Percentiles rank a stretch among this genome's conserved stretches.
Conservation (phyloP, 345 rosid genomes). For the Raphanus raphanistrum region DNA sequence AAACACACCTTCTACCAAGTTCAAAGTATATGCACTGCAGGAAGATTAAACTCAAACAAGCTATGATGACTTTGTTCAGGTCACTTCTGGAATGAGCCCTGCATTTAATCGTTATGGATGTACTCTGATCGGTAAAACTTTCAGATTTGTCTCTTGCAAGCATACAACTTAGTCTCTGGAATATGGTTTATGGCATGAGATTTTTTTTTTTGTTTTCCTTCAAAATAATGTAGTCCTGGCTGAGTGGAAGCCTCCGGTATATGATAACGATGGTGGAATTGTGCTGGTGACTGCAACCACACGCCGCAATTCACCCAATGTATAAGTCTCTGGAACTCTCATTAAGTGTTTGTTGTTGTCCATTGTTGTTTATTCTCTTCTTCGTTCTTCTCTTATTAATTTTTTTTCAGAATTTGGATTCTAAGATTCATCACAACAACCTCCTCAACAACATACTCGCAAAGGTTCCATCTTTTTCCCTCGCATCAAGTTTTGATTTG, state of each 20-base stretch:
- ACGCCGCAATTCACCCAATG: conserved; percentile 90
- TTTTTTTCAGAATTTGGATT: conserved; percentile 74
- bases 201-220: background rate
- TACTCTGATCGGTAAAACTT: conserved; percentile 68
- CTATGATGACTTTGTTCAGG: conserved; percentile 44
- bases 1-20: background rate
- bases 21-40: background rate
- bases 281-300: conserved; percentile 88
- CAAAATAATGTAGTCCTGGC: conserved; percentile 65
- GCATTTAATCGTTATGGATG: conserved; percentile 84
- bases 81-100: conserved; percentile 97
- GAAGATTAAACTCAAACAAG: background rate
- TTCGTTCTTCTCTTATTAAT: background rate
- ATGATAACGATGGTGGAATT: conserved; percentile 79
- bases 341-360: background rate
- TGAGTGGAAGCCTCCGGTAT: conserved; percentile 97
- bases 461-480: conserved; percentile 48
- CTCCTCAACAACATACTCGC: conserved; percentile 92
- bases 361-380: background rate
- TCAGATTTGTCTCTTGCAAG: background rate
- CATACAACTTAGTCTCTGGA: background rate
- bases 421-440: conserved; percentile 94
- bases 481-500: background rate
- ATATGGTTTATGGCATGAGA: background rate
- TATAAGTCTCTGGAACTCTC: conserved; percentile 30